Conservation (phyloP, 2,329 filamentous ascomycete genomes). For the Emmonsiellopsis sp. region DNA sequence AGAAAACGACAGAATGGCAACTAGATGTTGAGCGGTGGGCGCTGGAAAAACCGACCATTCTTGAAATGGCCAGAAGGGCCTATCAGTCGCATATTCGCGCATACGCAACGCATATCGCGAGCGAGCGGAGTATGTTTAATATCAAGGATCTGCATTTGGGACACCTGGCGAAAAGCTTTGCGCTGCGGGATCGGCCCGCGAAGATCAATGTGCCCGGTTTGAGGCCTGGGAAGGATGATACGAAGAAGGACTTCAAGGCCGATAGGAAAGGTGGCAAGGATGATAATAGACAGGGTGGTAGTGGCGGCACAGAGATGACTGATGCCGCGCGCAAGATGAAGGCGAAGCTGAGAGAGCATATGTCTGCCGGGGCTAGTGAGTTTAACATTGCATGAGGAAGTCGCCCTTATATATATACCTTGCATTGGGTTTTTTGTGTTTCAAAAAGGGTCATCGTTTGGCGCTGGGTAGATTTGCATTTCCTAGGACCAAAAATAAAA, state of each 20-base stretch:
- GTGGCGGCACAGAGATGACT: conserved; percentile 27
- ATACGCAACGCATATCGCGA: conserved; percentile 85
- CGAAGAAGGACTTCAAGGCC: conserved; percentile 39
- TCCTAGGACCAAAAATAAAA: neutral
- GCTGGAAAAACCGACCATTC: conserved; percentile 54
- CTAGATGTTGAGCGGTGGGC: conserved; percentile 59
- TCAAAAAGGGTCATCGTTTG: neutral
- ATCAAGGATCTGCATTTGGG: conserved; percentile 86
- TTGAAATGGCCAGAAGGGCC: conserved; percentile 73
- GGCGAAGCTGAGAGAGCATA: conserved; percentile 43
- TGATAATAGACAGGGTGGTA: conserved; percentile 14
- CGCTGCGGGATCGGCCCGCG: conserved; percentile 75
- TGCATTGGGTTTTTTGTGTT: neutral
- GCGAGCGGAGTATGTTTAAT: conserved; percentile 80
- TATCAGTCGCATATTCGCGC: conserved; percentile 90
- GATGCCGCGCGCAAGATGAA: conserved; percentile 47
- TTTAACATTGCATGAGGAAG: conserved; percentile 46
- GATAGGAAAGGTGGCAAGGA: conserved; percentile 29
- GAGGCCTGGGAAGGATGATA: conserved; percentile 39
- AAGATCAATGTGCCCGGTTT: conserved; percentile 56
- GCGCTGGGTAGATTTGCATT: neutral
- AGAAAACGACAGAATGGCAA: conserved; percentile 58
- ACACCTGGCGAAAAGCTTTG: conserved; percentile 90
- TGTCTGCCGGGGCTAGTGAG: conserved; percentile 42
- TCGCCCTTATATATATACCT: conserved; percentile 9